Evolutionary conservation across 352 stramenopile genomes (phyloP).

Genomic region (Globisporangium spinosum): DNA sequence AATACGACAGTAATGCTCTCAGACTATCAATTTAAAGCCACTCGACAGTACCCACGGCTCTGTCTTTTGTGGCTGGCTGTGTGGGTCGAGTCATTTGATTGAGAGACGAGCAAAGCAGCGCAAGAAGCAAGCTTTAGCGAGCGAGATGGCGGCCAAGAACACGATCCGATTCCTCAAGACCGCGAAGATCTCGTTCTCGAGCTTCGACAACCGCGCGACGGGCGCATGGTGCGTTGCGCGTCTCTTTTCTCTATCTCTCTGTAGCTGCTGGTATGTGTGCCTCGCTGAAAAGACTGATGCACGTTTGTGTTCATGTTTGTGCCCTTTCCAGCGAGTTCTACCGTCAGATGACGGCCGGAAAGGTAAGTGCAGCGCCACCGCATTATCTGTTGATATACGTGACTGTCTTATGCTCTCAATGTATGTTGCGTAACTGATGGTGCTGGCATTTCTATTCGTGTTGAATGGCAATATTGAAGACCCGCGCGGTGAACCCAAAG

Average conservation of each 20-base stretch:
- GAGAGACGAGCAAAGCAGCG: not conserved
- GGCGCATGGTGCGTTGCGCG: constrained; percentile 58
- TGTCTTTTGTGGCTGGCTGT: not conserved
- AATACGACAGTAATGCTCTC: not conserved
- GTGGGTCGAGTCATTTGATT: not conserved
- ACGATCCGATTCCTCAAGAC: constrained; percentile 85
- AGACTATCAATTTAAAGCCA: not conserved
- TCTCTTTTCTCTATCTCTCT: not conserved
- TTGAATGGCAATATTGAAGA: constrained; percentile 29
- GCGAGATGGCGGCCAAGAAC: constrained; percentile 73
- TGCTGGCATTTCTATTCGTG: not conserved
- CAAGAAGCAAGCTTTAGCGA: constrained; percentile 5
- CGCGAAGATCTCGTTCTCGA: constrained; percentile 82
- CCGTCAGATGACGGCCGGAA: constrained; percentile 72
- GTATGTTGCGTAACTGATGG: not conserved
- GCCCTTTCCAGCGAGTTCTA: constrained; percentile 68
- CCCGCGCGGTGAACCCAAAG: constrained; percentile 76
- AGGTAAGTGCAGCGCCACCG: constrained; percentile 33
- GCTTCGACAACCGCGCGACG: constrained; percentile 66
- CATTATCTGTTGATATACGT: not conserved
- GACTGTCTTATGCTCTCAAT: not conserved
- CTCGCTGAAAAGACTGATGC: constrained; percentile 1
- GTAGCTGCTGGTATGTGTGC: not conserved
- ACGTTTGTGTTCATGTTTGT: constrained; percentile 1
- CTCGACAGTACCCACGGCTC: not conserved